Evolutionary conservation across 2,329 filamentous ascomycete genomes (phyloP), one percentile per base, ranked within the genome.

Genomic region (Coleophoma eucalyptorum): DNA sequence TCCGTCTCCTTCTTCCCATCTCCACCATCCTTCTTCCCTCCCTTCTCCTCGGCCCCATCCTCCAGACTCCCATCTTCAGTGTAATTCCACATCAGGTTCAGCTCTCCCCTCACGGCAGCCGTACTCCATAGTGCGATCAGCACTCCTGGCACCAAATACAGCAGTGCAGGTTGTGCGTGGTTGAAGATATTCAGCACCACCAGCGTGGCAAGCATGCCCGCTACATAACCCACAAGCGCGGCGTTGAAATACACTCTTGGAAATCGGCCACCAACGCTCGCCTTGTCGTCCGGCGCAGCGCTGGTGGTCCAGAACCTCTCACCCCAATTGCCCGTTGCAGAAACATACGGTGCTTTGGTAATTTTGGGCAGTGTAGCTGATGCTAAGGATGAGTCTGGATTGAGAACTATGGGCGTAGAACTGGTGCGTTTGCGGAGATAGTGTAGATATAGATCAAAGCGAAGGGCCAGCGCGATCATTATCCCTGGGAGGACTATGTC

Each of bases 401-500:
- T 68, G 44, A 65, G 64, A 11, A 49, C 21, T 67, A 64, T 51
- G 38, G 43, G 42, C 5, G 48, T 45, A 26, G 20, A 12, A 15
- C 16, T 21, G 16, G 32, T 18, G 32, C 42, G 78, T 63, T 89
- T 84, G 37, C 77, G 77, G 34, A 87, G 76, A 65, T 97, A 97
- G 71, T 88, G 84, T 49, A 90, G 76, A 72, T 90, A 94, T 7
- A 96, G 76, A 65, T 99, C 93, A 61, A 96, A 96, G n/a, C 93
- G 84, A 20, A 99, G 75, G 2, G 92, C 90, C 40, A 97, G 79
- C 1, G 83, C 90, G 55, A 97, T 87, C 71, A 97, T 86, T 63
- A 97, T 90, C 8, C 93, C 94, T 0, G 93, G 93, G 3, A 99
- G 77, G 1, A 96, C 89, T 51, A 99, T 89, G 64, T 99, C 93